Percentiles rank a stretch among this genome's conserved stretches.
Conservation (phyloP, 2,329 filamentous ascomycete genomes). For the Kalmusia sp. region DNA sequence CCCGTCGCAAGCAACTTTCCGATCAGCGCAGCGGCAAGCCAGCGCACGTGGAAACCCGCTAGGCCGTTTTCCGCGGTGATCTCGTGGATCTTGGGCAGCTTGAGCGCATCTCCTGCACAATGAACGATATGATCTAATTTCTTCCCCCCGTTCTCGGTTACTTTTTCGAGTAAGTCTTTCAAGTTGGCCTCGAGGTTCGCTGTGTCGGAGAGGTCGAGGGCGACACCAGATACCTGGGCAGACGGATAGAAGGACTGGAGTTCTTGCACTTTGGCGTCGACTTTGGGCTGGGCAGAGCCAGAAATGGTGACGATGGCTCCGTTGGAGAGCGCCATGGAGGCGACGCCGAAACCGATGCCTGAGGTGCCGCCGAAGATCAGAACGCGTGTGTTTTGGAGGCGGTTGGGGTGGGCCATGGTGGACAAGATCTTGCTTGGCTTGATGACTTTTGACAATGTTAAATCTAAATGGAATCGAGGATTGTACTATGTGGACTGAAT, state of each 20-base stretch:
- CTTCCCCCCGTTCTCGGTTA: conserved; percentile 30
- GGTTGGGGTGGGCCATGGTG: conserved; percentile 50
- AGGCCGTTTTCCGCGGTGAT: conserved; percentile 30
- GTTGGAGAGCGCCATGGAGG: conserved; percentile 63
- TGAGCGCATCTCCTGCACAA: conserved; percentile 34
- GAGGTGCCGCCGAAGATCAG: conserved; percentile 70
- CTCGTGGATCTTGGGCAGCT: conserved; percentile 31
- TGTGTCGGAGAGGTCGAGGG: conserved; percentile 35
- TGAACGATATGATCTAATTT: conserved; percentile 43
- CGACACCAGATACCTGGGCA: conserved; percentile 29
- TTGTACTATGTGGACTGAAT: too few relatives aligned
- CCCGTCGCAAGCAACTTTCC: conserved; percentile 48
- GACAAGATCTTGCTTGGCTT: too few relatives aligned
- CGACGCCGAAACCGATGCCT: conserved; percentile 69
- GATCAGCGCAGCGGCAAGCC: conserved; percentile 45
- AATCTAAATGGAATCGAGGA: too few relatives aligned
- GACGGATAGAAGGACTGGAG: conserved; percentile 53
- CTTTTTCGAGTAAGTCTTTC: conserved; percentile 33
- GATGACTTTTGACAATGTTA: too few relatives aligned
- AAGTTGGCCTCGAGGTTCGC: conserved; percentile 36
- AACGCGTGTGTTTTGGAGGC: conserved; percentile 57
- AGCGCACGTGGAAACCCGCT: conserved; percentile 39
- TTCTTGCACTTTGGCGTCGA: conserved; percentile 57
- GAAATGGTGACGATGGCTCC: conserved; percentile 66
- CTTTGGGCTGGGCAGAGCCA: conserved; percentile 61